Base-by-base conservation (phyloP, 228 moss, liverwort and hornwort species). In the Sphagnum fallax region DNA sequence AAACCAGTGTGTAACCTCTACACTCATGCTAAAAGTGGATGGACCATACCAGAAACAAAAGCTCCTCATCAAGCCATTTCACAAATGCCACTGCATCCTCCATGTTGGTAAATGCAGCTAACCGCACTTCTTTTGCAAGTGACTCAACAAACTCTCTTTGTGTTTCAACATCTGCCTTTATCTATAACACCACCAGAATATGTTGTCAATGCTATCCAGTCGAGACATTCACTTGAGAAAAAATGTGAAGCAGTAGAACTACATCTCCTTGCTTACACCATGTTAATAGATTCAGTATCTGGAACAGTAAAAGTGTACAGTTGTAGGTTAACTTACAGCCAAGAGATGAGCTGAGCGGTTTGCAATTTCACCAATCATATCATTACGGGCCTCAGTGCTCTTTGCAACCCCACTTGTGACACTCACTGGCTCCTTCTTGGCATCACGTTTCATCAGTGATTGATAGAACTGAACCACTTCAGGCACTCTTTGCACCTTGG, bases 401-500 rank as follows among this genome's bases (percentile, higher is more conserved):
- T 52, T 79, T 0, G 73, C 75, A 16, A 74, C 72, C 16, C 72
- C 84, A 52, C 73, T 69, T 47, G 67, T 73, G 14, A 75, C 51
- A 49, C 78, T 66, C 8, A 80, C 75, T 47, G 76, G 67, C 10
- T 78, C 80, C 59, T 74, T 77, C 70, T 87, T 90, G 5, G 81
- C 84, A 73, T 85, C 87, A 32, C 87, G 83, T 71, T 83, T 90
- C 90, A 90, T 90, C 48, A 90, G 76, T 61, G 87, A 73, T 47
- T 90, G 90, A 67, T 90, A 90, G 11, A 90, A 87, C 67, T 90
- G 87, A 52, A 90, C 90, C 7, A 90, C 85, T 75, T 79, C 90
- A 63, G 90, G 90, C 53, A 85, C 87, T 77, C 90, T 81, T 66
- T 90, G 90, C 90, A 90, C 70, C 68, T 70, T 75, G 16, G 76